Evolutionary conservation across 176 grass and related monocot genomes (phyloP).

Genomic region (Oryza australiensis): DNA sequence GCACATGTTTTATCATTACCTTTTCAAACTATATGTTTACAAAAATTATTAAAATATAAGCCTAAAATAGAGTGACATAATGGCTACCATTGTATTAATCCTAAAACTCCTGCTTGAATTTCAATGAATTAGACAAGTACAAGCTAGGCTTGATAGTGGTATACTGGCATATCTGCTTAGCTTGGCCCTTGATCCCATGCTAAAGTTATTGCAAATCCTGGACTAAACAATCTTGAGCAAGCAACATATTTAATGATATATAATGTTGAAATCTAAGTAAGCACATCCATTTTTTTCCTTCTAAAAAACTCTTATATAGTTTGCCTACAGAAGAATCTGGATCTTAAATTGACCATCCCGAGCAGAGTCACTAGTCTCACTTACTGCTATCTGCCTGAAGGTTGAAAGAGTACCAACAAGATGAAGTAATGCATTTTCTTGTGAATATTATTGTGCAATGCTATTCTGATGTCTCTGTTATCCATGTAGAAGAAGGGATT

Average conservation of each 20-base stretch:
- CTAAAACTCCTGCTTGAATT: no score
- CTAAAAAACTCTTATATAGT: neutral
- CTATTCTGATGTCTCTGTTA: constrained; percentile 16
- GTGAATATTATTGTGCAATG: neutral
- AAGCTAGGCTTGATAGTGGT: no score
- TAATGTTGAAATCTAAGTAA: neutral
- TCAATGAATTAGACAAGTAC: no score
- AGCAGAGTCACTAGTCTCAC: neutral
- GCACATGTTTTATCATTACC: no score
- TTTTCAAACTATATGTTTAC: no score
- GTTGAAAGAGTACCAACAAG: neutral
- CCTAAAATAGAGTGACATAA: no score
- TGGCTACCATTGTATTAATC: neutral
- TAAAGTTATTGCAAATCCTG: no score
- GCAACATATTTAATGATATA: neutral
- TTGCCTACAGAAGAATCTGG: neutral
- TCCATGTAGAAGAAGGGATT: constrained; percentile 17
- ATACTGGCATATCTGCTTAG: no score
- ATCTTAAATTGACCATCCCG: neutral
- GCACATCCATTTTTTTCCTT: neutral
- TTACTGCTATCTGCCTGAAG: neutral
- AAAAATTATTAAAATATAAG: no score
- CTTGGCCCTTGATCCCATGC: no score
- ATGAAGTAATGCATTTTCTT: constrained; percentile 18
- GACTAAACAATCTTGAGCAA: no score